These are phyloP conservation scores for Xylariaceae sp. DNA, from an alignment of 2,329 filamentous ascomycete genomes.

Conservation along the genomic window DNA sequence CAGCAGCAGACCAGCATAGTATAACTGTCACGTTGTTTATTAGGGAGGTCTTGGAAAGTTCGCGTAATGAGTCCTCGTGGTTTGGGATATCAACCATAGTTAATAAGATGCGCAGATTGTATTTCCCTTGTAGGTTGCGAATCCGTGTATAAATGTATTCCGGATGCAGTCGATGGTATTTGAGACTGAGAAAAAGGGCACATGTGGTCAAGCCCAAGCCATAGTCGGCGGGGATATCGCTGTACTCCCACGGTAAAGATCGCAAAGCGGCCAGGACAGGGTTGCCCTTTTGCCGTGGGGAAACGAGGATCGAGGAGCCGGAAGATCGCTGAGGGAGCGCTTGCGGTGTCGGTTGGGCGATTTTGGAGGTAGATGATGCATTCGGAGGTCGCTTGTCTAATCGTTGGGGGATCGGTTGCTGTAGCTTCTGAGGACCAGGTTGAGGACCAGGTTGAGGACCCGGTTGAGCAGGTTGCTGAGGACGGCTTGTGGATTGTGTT, in stretches of 20 bases:
- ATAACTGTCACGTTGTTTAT: slow-evolving; percentile 91
- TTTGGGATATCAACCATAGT: slow-evolving; percentile 93
- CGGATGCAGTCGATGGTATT: slow-evolving; percentile 94
- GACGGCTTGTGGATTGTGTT: slow-evolving; percentile 25
- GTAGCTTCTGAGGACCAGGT: slow-evolving; percentile 39
- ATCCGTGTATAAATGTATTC: slow-evolving; percentile 98
- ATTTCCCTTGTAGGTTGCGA: slow-evolving; percentile 74
- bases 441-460: slow-evolving; percentile 36
- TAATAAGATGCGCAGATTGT: slow-evolving; percentile 78
- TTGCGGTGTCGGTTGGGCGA: slow-evolving; percentile 86
- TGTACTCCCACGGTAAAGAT: slow-evolving; percentile 89
- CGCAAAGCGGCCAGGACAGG: slow-evolving; percentile 80
- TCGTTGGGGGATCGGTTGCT: slow-evolving; percentile 48
- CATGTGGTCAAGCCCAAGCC: slow-evolving; percentile 82
- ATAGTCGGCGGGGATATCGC: slow-evolving; percentile 93
- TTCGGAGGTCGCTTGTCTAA: slow-evolving; percentile 45
- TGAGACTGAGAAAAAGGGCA: slow-evolving; percentile 86
- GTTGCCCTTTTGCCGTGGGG: slow-evolving; percentile 89
- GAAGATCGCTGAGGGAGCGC: slow-evolving; percentile 60
- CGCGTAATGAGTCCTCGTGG: slow-evolving; percentile 82
- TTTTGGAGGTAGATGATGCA: slow-evolving; percentile 41
- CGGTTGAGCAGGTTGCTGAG: slow-evolving; percentile 33
- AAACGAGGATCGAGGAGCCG: slow-evolving; percentile 80
- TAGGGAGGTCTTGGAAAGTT: slow-evolving; percentile 85
- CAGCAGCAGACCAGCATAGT: slow-evolving; percentile 88